phyloP scores from a whole-genome alignment of 495 filamentous ascomycete genomes.

The Lepraria neglecta region DNA sequence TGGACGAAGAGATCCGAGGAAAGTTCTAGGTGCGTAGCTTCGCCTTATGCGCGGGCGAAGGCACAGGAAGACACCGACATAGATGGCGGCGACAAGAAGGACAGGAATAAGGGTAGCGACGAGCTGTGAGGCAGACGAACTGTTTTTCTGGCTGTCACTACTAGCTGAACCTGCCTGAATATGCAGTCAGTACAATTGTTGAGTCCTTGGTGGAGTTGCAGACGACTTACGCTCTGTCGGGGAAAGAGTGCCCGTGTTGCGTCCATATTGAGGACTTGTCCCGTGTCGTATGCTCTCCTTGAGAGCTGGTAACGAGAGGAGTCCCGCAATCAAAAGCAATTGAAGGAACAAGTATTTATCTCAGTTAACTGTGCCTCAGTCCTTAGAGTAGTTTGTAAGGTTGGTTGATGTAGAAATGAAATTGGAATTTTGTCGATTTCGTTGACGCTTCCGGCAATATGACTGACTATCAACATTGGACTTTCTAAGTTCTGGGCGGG shows the following conservation, averaged over 20 bases:
- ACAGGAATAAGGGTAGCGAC: conserved; percentile 68
- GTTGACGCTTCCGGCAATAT: too few species aligned
- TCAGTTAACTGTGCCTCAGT: background rate
- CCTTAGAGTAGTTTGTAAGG: background rate
- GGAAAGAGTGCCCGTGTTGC: background rate
- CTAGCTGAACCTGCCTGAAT: conserved; percentile 14
- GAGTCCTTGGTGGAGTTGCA: background rate
- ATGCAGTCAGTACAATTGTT: background rate
- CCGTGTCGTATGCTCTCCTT: conserved; percentile 1
- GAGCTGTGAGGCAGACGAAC: conserved; percentile 35
- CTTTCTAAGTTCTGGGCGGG: too few species aligned
- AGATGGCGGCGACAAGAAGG: conserved; percentile 54
- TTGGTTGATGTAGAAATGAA: too few species aligned
- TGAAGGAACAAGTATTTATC: background rate
- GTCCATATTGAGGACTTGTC: too few species aligned
- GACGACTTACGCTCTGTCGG: conserved; percentile 9
- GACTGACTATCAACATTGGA: too few species aligned
- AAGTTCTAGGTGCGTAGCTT: conserved; percentile 84
- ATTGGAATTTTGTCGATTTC: too few species aligned
- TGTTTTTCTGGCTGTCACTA: conserved; percentile 1
- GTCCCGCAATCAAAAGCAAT: background rate
- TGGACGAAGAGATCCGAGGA: conserved; percentile 64
- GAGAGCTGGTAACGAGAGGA: background rate
- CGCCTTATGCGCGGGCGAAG: conserved; percentile 65
- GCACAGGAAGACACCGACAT: conserved; percentile 67